These are phyloP conservation scores for Monosporascus cannonballus DNA, from an alignment of 2,329 filamentous ascomycete genomes.

Conservation along the genomic window DNA sequence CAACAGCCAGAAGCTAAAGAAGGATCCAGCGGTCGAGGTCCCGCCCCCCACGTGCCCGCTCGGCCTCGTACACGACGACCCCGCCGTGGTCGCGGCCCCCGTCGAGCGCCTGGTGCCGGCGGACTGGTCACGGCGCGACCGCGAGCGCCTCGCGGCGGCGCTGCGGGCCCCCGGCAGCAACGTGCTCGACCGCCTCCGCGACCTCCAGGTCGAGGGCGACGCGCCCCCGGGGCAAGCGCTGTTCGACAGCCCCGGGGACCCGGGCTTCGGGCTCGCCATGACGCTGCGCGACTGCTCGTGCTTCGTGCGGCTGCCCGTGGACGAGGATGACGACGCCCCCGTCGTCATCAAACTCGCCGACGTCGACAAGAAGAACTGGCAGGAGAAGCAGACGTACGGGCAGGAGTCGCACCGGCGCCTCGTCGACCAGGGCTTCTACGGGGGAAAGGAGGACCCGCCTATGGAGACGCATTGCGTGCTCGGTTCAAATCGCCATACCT, in stretches of 20 bases:
- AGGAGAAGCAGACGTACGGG: constrained; percentile 65
- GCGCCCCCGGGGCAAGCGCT: constrained; percentile 33
- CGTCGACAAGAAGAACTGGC: constrained; percentile 68
- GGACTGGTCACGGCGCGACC: constrained; percentile 23
- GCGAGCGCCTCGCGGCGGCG: constrained; percentile 29
- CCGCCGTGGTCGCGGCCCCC: constrained; percentile 36
- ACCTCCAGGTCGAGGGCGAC: constrained; percentile 34
- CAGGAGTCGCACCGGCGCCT: constrained; percentile 54
- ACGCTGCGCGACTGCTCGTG: constrained; percentile 75
- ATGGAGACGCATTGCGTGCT: constrained; percentile 25
- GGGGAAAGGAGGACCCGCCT: constrained; percentile 15
- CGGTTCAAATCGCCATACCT: too few species aligned
- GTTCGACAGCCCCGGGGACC: constrained; percentile 29
- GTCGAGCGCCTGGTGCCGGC: constrained; percentile 33
- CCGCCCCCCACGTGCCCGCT: constrained; percentile 54
- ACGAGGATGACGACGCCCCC: constrained; percentile 17
- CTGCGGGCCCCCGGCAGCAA: constrained; percentile 25
- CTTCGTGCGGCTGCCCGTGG: constrained; percentile 46
- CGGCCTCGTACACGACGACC: constrained; percentile 50
- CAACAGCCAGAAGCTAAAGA: constrained; percentile 37
- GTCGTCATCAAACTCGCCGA: constrained; percentile 63
- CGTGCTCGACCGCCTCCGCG: constrained; percentile 30
- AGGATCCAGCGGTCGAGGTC: constrained; percentile 25
- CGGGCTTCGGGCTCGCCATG: constrained; percentile 64
- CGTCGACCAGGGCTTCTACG: constrained; percentile 64